Conservation (phyloP, 176 grass and related monocot species). For the Alopecurus myosuroides region DNA sequence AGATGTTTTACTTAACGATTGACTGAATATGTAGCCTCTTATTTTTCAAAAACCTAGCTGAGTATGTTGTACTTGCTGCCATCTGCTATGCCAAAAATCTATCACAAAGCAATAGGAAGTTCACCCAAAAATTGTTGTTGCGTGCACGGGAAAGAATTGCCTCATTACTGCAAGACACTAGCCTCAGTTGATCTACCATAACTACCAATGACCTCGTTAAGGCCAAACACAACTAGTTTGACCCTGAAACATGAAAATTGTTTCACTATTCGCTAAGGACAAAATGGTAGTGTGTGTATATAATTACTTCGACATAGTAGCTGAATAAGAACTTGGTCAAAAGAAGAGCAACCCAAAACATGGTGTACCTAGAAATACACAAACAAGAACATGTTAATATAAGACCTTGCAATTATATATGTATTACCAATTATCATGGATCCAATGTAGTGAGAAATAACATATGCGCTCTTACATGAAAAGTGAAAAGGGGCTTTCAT, state of each 20-base stretch:
- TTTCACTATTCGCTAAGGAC: background rate
- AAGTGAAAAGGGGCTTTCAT: slow-evolving; percentile 89
- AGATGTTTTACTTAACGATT: background rate
- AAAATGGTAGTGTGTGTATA: background rate
- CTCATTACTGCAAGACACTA: background rate
- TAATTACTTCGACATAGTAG: slow-evolving; percentile 87
- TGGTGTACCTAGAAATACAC: slow-evolving; percentile 67
- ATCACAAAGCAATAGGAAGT: background rate
- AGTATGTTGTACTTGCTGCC: background rate
- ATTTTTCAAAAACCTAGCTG: background rate
- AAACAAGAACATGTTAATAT: slow-evolving; percentile 16
- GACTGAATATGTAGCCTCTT: background rate
- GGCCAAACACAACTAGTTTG: slow-evolving; percentile 6
- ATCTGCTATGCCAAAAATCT: background rate
- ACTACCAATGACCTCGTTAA: background rate
- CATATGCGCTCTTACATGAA: slow-evolving; percentile 66
- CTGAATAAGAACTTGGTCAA: slow-evolving; percentile 83
- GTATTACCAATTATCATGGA: background rate
- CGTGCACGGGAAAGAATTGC: background rate
- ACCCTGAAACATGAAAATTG: background rate
- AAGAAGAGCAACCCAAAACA: slow-evolving; percentile 86
- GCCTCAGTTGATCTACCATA: background rate
- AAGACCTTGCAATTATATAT: background rate
- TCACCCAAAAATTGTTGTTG: background rate
- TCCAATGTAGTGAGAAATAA: background rate